Percentiles rank a stretch among this genome's conserved stretches.
These are phyloP conservation scores for Haematococcus sp. DNA, from an alignment of 139 green algal genomes.

Conservation along the genomic window DNA sequence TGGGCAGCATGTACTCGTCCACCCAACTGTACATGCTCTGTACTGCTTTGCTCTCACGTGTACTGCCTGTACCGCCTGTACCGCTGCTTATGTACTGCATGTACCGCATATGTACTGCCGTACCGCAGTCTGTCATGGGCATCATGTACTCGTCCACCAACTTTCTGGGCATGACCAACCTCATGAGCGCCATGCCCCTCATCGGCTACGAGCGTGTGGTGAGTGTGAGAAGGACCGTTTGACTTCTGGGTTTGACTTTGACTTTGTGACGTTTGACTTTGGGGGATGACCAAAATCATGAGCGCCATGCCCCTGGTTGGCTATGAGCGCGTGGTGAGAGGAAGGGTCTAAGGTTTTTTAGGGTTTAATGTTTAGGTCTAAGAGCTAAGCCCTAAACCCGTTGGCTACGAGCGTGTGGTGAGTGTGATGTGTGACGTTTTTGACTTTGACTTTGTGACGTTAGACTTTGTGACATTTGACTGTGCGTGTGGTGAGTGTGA, in stretches of 20 bases:
- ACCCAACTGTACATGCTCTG: too few relatives aligned
- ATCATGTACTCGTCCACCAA: slow-evolving; percentile 39
- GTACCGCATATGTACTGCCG: not conserved
- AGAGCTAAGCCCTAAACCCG: too few relatives aligned
- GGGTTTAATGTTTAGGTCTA: too few relatives aligned
- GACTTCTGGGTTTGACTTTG: too few relatives aligned
- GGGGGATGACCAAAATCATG: slow-evolving; percentile 42
- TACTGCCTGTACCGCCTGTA: too few relatives aligned
- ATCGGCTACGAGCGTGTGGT: slow-evolving; percentile 36
- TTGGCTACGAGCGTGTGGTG: slow-evolving; percentile 35
- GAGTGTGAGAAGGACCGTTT: not conserved
- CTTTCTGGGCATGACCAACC: slow-evolving; percentile 41
- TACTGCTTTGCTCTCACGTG: not conserved
- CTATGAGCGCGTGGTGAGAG: too few relatives aligned
- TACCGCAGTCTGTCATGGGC: slow-evolving; percentile 16
- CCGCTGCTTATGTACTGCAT: too few relatives aligned
- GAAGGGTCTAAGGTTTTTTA: too few relatives aligned
- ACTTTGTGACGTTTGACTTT: too few relatives aligned
- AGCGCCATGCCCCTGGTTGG: slow-evolving; percentile 31
- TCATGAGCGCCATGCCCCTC: slow-evolving; percentile 34
- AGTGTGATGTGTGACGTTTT: not conserved
- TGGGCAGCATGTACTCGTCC: slow-evolving; percentile 39
- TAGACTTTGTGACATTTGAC: too few relatives aligned
- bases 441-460: too few relatives aligned
- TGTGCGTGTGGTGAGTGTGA: too few relatives aligned